Conservation (phyloP, 2,329 filamentous ascomycete genomes). For the Ceratocystis destructans region DNA sequence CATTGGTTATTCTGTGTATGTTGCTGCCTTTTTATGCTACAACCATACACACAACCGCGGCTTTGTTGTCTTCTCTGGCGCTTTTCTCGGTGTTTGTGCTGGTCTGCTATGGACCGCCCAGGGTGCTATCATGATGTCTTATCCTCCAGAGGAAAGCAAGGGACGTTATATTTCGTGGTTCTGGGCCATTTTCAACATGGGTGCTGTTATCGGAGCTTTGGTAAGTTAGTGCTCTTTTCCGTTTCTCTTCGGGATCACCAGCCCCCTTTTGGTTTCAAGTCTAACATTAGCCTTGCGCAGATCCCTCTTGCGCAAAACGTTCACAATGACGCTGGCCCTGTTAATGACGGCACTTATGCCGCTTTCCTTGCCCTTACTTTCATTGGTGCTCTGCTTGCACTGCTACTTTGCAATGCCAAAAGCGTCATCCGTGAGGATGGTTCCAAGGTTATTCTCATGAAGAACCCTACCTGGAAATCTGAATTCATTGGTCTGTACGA, state of each 20-base stretch:
- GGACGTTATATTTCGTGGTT: conserved; percentile 82
- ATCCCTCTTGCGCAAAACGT: conserved; percentile 65
- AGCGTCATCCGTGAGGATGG: conserved; percentile 64
- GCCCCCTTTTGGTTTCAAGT: background rate
- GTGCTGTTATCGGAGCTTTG: conserved; percentile 70
- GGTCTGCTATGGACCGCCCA: conserved; percentile 72
- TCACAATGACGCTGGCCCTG: conserved; percentile 38
- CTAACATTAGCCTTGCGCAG: conserved; percentile 21
- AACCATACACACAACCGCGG: conserved; percentile 53
- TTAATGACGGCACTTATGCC: conserved; percentile 71
- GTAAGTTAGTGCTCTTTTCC: conserved; percentile 25
- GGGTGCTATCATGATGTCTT: conserved; percentile 80
- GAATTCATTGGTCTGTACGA: conserved; percentile 66
- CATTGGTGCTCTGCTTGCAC: conserved; percentile 53
- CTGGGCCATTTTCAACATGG: conserved; percentile 91
- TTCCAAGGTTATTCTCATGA: conserved; percentile 71
- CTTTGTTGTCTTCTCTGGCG: conserved; percentile 65
- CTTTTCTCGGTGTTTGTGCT: conserved; percentile 62
- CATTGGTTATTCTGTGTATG: conserved; percentile 63
- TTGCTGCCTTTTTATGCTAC: conserved; percentile 56
- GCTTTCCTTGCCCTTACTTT: conserved; percentile 78
- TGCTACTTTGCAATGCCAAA: conserved; percentile 56
- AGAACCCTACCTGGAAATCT: conserved; percentile 74
- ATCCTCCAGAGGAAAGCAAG: conserved; percentile 68
- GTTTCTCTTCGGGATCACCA: background rate